Conservation (phyloP, 139 green algal genomes). For the Deuterostichococcus epilithicus region DNA sequence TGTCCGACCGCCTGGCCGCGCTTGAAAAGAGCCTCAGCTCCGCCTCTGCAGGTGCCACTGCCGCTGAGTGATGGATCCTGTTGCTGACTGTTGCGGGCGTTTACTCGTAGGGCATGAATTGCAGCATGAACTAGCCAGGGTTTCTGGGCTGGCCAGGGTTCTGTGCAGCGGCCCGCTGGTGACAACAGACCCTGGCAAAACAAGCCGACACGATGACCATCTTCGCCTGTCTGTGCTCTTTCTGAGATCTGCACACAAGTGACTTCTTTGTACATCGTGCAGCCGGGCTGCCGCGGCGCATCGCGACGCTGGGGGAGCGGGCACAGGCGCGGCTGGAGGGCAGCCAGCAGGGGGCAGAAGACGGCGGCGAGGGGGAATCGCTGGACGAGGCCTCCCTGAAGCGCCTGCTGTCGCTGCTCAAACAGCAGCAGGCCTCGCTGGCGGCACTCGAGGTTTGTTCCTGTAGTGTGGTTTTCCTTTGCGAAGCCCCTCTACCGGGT, state of each 20-base stretch:
- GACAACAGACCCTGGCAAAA: neutral
- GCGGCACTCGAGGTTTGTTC: constrained; percentile 21
- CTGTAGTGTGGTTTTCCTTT: neutral
- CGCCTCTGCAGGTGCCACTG: neutral
- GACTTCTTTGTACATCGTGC: neutral
- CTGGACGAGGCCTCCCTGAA: constrained; percentile 30
- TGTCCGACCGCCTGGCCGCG: constrained; percentile 14
- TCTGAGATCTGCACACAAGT: neutral
- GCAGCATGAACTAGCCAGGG: neutral
- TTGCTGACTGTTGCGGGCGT: neutral
- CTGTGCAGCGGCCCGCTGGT: neutral
- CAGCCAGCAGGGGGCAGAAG: constrained; percentile 10
- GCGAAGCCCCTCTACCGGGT: neutral
- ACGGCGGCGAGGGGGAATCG: neutral
- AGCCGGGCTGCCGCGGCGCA: constrained; percentile 17
- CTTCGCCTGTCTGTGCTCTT: too few species aligned
- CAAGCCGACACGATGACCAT: neutral
- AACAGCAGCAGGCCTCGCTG: constrained; percentile 29
- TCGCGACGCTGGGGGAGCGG: constrained; percentile 22
- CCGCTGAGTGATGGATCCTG: neutral
- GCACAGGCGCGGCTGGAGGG: constrained; percentile 15
- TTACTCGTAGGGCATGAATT: neutral
- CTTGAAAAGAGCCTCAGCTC: constrained; percentile 29
- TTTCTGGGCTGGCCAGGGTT: neutral
- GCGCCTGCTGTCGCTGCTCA: constrained; percentile 28